Base-by-base conservation (phyloP, 495 filamentous ascomycete genomes). In the Pyrenula aspistea region DNA sequence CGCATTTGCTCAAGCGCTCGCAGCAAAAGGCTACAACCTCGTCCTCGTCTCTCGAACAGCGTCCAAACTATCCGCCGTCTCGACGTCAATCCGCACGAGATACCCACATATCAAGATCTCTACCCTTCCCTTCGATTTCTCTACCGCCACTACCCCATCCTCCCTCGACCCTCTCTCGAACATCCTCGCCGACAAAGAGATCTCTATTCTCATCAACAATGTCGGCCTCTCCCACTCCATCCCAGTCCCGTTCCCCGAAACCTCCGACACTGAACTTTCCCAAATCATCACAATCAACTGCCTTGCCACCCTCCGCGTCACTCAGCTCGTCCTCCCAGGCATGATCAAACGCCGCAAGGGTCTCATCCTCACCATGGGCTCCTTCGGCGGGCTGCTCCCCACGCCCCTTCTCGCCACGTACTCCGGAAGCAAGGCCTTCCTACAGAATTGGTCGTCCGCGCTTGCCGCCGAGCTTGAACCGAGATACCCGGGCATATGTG, bases 251-350 rank as follows among this genome's bases (percentile, higher is more conserved):
- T 99, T 97, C 75, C 73, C 86, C 24, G 73, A 87, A 62, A 96
- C 91, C 3, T 68, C 83, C 12, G 73, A 82, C 58, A 72, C 83
- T 50, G 94, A 97, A 73, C 80, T 97, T 71, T 73, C 79, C 59
- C 81, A 88, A 63, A 99, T 99, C 65, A 83, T 99, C 73, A 89
- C 82, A 47, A 88, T 97, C 77, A 99, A 99, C 74, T 93, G 90
- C 73, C 72, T 82, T 51, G 90, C 84, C 42, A 99, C 94, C 0
- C 78, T 99, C 25, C 84, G 85, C 60, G 83, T 89, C 55, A 97
- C 94, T 2, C 80, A 88, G 62, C 77, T 95, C 60, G 72, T 97
- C 36, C 86, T 88, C 0, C 89, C 94, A 0, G 83, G 86, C 55
- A 93, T 99, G 83, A 76, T 84, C 22, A 73, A 83, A 63, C 87